phyloP scores from a whole-genome alignment of 768 basidiomycete species.

The Mycena venus region DNA sequence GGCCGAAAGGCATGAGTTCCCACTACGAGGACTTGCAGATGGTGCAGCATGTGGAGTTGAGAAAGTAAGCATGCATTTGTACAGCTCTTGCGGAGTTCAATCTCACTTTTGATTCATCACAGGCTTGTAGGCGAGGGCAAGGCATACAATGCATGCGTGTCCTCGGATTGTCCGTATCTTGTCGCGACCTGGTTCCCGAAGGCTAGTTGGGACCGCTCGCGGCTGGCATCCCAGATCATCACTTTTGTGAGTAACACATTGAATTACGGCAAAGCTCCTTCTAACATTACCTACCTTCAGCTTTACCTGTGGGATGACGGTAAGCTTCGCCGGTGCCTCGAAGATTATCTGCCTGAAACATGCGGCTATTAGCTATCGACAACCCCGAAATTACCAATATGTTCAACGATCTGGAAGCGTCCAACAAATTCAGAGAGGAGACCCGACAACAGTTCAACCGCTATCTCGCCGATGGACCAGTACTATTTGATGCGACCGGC shows the following conservation, averaged over 20 bases:
- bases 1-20: not conserved
- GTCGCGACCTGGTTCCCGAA: not conserved
- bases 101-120: not conserved
- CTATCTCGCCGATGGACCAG: not conserved
- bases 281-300: not conserved
- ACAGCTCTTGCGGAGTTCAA: not conserved
- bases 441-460: not conserved
- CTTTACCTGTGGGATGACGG: not conserved
- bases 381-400: not conserved
- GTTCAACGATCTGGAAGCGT: not conserved
- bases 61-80: not conserved
- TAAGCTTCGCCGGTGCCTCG: not conserved
- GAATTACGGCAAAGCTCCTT: not conserved
- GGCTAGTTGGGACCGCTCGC: not conserved
- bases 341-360: not conserved
- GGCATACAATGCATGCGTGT: not conserved
- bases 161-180: not conserved
- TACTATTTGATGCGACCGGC: not conserved
- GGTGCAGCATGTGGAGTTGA: not conserved
- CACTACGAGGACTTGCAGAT: not conserved
- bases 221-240: not conserved
- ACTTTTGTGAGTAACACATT: not conserved
- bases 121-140: not conserved
- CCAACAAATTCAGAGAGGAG: not conserved
- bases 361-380: not conserved